phyloP scores from a whole-genome alignment of 345 rosid species.

The Gossypium stocksii region DNA sequence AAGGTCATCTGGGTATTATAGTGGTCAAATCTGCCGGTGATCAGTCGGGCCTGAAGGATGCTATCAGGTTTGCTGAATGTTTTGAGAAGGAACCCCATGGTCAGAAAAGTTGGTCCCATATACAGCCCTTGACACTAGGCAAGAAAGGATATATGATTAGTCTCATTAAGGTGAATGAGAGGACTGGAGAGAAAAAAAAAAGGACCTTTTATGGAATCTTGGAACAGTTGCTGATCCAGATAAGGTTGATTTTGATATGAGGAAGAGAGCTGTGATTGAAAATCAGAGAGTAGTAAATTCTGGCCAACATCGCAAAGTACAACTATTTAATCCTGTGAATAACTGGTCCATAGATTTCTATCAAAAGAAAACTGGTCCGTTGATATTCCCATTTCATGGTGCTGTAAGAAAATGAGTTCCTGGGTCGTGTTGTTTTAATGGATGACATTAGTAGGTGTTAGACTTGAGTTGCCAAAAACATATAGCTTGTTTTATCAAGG shows the following conservation, averaged over 20 bases:
- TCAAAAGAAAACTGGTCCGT: not conserved
- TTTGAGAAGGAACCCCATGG: slow-evolving; percentile 78
- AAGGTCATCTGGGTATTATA: slow-evolving; percentile 83
- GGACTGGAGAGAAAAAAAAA: slow-evolving; percentile 56
- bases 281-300: slow-evolving; percentile 51
- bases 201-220: slow-evolving; percentile 79
- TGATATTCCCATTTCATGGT: not conserved
- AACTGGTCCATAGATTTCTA: not conserved
- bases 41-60: slow-evolving; percentile 71
- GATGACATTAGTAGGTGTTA: not conserved
- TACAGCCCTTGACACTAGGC: slow-evolving; percentile 50
- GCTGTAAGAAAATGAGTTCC: slow-evolving; percentile 3
- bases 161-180: slow-evolving; percentile 61
- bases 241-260: slow-evolving; percentile 73
- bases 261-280: slow-evolving; percentile 67
- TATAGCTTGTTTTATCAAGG: no score
- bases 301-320: slow-evolving; percentile 28
- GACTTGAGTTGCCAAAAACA: not conserved
- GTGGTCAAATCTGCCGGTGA: slow-evolving; percentile 65
- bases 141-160: slow-evolving; percentile 56
- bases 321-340: not conserved
- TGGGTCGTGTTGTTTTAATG: not conserved
- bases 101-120: slow-evolving; percentile 64
- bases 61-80: slow-evolving; percentile 59
- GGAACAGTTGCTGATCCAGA: slow-evolving; percentile 65